Evolutionary conservation across 176 grass and related monocot genomes (phyloP).

Genomic region (Oryza punctata): DNA sequence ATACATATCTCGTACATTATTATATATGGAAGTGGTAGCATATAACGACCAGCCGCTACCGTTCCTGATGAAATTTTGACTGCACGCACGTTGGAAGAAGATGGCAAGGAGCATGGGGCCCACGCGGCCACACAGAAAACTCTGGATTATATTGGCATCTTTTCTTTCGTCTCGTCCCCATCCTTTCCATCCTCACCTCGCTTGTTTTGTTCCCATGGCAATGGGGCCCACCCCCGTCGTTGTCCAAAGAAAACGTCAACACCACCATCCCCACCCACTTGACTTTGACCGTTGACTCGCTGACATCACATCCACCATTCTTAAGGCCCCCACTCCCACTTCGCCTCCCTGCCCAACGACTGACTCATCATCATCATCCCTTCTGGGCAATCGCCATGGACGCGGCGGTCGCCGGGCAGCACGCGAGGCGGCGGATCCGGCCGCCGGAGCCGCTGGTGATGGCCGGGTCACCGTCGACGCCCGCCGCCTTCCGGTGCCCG

Average conservation of each 20-base stretch:
- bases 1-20: no score
- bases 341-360: conserved; percentile 23
- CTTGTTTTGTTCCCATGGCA: conserved; percentile 6
- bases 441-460: conserved; percentile 42
- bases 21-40: no score
- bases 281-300: conserved; percentile 67
- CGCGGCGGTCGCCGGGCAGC: conserved; percentile 36
- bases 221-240: conserved; percentile 15
- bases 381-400: conserved; percentile 51
- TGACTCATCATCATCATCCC: not conserved
- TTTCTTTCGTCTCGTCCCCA: not conserved
- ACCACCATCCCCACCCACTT: conserved; percentile 45
- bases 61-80: not conserved
- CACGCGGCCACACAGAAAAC: no score
- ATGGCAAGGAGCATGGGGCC: no score
- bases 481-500: conserved; percentile 71
- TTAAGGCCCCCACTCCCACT: conserved; percentile 49
- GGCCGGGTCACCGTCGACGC: conserved; percentile 43
- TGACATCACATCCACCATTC: conserved; percentile 63
- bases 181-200: not conserved
- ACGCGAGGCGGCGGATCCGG: conserved; percentile 41
- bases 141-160: conserved; percentile 9
- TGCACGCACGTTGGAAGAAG: not conserved
- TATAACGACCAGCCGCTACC: not conserved
- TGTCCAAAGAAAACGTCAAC: conserved; percentile 55